These are phyloP conservation scores for Clarireedia monteithiana DNA, from an alignment of 2,329 filamentous ascomycete genomes.

Conservation along the genomic window DNA sequence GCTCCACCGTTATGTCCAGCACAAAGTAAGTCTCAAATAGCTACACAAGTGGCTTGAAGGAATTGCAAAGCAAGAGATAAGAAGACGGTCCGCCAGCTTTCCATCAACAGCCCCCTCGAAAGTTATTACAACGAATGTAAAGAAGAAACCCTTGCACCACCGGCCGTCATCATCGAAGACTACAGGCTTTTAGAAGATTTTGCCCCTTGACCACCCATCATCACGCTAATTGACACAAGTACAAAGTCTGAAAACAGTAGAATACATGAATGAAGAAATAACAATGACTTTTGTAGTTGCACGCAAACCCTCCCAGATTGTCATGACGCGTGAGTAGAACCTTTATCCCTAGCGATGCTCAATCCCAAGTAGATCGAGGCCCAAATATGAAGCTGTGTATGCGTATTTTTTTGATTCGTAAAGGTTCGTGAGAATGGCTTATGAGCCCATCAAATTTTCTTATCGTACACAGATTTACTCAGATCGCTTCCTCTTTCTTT, in stretches of 20 bases:
- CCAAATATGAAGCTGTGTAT: slow-evolving; percentile 23
- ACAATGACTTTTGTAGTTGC: slow-evolving; percentile 25
- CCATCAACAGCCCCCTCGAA: slow-evolving; percentile 14
- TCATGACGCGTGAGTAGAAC: slow-evolving; percentile 26
- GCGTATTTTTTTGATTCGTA: slow-evolving; percentile 21
- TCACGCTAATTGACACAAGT: slow-evolving; percentile 29
- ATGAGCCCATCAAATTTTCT: slow-evolving; percentile 18
- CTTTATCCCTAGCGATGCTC: slow-evolving; percentile 21
- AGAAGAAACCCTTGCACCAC: slow-evolving; percentile 17
- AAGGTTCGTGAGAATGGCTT: slow-evolving; percentile 19
- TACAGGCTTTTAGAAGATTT: slow-evolving; percentile 12
- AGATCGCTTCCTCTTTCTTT: slow-evolving; percentile 73
- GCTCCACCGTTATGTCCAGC: slow-evolving; percentile 20
- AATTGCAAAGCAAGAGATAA: slow-evolving; percentile 16
- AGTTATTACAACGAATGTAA: slow-evolving; percentile 29
- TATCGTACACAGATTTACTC: slow-evolving; percentile 35
- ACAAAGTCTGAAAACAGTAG: slow-evolving; percentile 19
- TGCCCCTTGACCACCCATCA: slow-evolving; percentile 21
- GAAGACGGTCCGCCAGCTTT: slow-evolving; percentile 25
- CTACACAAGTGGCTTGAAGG: slow-evolving; percentile 11
- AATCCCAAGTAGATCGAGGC: slow-evolving; percentile 19
- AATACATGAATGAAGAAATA: slow-evolving; percentile 26
- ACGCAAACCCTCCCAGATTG: slow-evolving; percentile 17
- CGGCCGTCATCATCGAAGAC: slow-evolving; percentile 7
- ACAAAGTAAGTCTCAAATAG: slow-evolving; percentile 14